A percentile compares a stretch with the other conserved stretches of the same genome.
Evolutionary conservation across 331 rosid genomes (phyloP).

Genomic region (Prunus yedoensis): DNA sequence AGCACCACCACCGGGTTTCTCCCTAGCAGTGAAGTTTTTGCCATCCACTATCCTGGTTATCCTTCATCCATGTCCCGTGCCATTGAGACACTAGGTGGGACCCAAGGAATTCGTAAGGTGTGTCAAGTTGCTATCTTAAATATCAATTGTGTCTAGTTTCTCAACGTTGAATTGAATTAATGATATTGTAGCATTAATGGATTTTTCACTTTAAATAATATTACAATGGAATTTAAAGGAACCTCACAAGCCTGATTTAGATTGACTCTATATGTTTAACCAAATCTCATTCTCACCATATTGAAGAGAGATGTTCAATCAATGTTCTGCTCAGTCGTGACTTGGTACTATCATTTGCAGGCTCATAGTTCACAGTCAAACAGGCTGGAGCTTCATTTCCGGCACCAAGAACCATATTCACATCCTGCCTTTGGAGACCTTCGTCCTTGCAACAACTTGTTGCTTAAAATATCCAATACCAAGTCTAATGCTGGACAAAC

Average conservation of each 20-base stretch:
- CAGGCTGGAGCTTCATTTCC: constrained; percentile 77
- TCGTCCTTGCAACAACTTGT: constrained; percentile 56
- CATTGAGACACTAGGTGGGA: constrained; percentile 70
- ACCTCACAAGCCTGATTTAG: neutral
- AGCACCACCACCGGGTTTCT: constrained; percentile 59
- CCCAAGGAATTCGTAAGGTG: constrained; percentile 65
- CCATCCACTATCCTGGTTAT: constrained; percentile 80
- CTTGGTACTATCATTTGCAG: constrained; percentile 26
- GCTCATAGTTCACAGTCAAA: constrained; percentile 54
- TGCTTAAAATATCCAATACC: constrained; percentile 66
- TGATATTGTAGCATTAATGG: neutral
- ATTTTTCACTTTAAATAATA: too few relatives aligned
- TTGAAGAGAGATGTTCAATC: neutral
- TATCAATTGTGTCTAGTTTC: neutral
- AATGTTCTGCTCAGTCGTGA: neutral
- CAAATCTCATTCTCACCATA: neutral
- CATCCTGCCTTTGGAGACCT: constrained; percentile 87
- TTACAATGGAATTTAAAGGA: neutral
- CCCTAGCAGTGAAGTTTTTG: constrained; percentile 53
- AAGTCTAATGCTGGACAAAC: constrained; percentile 24
- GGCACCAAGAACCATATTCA: constrained; percentile 78
- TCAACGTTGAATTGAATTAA: neutral
- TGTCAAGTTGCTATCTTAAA: neutral
- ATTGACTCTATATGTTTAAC: neutral
- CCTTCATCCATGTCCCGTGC: constrained; percentile 64